These are phyloP conservation scores for Gautieria morchelliformis DNA, from an alignment of 768 basidiomycete genomes.

Conservation along the genomic window DNA sequence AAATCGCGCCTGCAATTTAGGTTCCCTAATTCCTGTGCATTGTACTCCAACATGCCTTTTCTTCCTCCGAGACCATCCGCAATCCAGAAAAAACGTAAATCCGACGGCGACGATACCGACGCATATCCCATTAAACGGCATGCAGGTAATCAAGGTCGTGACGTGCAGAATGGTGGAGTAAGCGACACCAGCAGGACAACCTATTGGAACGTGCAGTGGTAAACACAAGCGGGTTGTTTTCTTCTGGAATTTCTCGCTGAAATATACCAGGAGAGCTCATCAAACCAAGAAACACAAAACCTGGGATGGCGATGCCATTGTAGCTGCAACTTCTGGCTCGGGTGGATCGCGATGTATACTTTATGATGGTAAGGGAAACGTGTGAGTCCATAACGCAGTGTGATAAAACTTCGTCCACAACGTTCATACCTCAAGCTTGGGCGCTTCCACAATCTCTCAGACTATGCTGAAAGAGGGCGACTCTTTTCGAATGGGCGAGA, in stretches of 20 bases:
- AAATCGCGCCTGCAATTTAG: not conserved
- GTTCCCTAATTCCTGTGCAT: not conserved
- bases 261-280: conserved; percentile 51
- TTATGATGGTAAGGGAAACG: conserved; percentile 40
- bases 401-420: not conserved
- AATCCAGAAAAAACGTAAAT: not conserved
- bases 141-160: not conserved
- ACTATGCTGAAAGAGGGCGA: conserved; percentile 21
- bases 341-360: conserved; percentile 8
- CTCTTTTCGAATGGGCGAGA: conserved; percentile 36
- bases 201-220: conserved; percentile 3
- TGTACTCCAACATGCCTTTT: not conserved
- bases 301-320: conserved; percentile 75
- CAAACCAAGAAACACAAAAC: conserved; percentile 72
- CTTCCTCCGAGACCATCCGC: not conserved
- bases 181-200: not conserved
- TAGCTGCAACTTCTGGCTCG: conserved; percentile 16
- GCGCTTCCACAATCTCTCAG: not conserved
- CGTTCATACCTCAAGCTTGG: not conserved
- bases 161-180: not conserved
- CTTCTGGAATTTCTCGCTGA: not conserved
- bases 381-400: conserved; percentile 32
- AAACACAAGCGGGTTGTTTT: not conserved
- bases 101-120: not conserved
- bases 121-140: not conserved